Conservation (phyloP, 768 basidiomycete genomes). For the Coprinopsis strossmayeri region DNA sequence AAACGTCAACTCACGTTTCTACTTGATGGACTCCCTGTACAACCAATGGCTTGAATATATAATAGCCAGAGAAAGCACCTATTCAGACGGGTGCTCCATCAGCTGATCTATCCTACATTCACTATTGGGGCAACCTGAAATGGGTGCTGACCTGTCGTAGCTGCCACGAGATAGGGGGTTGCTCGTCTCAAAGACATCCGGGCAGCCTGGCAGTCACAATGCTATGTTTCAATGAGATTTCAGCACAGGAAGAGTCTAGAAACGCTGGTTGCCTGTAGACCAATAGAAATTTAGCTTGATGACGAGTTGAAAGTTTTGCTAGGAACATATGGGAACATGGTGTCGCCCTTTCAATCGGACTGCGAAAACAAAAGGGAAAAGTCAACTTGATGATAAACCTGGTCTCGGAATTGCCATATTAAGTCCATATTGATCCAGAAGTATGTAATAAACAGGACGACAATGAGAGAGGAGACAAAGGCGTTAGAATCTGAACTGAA, state of each 20-base stretch:
- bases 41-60: conserved; percentile 56
- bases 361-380: conserved; percentile 1
- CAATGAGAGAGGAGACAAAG: background rate
- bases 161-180: conserved; percentile 49
- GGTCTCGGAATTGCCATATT: conserved; percentile 9
- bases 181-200: conserved; percentile 23
- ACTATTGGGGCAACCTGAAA: background rate
- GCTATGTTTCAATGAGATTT: background rate
- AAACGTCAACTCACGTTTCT: conserved; percentile 17
- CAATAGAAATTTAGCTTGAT: background rate
- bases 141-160: conserved; percentile 39
- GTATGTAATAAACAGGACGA: background rate
- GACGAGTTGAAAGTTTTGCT: background rate
- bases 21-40: conserved; percentile 16
- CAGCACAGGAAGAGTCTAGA: background rate
- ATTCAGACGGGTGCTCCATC: background rate
- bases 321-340: background rate
- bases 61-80: conserved; percentile 60
- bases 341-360: conserved; percentile 7
- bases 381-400: conserved; percentile 5
- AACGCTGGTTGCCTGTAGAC: background rate
- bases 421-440: background rate
- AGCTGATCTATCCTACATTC: background rate
- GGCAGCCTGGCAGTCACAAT: background rate
- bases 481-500: too few relatives aligned